These are phyloP conservation scores for Clonostachys sp. DNA, from an alignment of 2,329 filamentous ascomycete species.

Conservation along the genomic window DNA sequence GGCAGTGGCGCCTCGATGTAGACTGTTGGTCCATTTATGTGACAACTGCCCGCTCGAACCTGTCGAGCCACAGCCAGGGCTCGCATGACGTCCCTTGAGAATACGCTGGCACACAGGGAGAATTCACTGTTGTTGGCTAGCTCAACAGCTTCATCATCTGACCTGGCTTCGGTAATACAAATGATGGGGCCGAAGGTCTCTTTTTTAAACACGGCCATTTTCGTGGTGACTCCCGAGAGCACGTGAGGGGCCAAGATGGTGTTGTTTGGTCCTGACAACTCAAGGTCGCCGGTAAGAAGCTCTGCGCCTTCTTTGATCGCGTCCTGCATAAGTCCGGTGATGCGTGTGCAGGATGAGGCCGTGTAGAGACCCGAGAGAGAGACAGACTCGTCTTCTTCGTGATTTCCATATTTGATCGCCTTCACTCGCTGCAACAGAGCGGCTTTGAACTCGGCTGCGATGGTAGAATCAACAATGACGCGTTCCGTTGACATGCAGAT, in stretches of 20 bases:
- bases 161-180: constrained; percentile 52
- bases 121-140: constrained; percentile 68
- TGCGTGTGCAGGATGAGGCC: constrained; percentile 12
- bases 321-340: constrained; percentile 37
- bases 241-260: constrained; percentile 52
- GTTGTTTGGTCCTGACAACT: constrained; percentile 26
- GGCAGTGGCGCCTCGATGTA: constrained; percentile 36
- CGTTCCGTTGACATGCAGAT: constrained; percentile 70
- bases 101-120: constrained; percentile 60
- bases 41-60: constrained; percentile 49
- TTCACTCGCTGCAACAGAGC: background rate
- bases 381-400: background rate
- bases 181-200: constrained; percentile 66
- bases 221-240: constrained; percentile 53
- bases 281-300: constrained; percentile 45
- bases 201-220: constrained; percentile 62
- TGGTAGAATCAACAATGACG: constrained; percentile 32
- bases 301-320: constrained; percentile 54
- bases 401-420: background rate
- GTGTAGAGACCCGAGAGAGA: background rate
- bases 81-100: constrained; percentile 54
- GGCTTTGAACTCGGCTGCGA: constrained; percentile 6
- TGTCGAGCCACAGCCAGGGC: constrained; percentile 45
- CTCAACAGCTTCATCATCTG: constrained; percentile 58
- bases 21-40: constrained; percentile 36